Conservation (phyloP, 352 stramenopile genomes). For the Phytophthora hibernalis region DNA sequence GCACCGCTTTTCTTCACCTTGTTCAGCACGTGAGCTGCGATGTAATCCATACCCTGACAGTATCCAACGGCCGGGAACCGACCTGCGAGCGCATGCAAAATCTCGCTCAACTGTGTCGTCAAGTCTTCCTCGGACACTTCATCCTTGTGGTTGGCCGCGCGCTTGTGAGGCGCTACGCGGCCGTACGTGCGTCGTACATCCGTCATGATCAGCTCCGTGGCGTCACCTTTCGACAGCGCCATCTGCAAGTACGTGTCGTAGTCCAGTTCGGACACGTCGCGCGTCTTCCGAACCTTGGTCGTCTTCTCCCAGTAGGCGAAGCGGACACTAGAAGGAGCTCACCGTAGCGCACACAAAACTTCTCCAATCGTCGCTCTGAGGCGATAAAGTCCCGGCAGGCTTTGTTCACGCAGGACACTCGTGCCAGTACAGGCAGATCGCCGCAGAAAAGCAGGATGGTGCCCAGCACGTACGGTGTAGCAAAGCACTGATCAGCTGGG, state of each 20-base stretch:
- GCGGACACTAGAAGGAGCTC: constrained; percentile 57
- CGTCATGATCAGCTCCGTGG: constrained; percentile 84
- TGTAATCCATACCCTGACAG: constrained; percentile 91
- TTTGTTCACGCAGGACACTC: constrained; percentile 63
- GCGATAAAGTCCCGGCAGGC: constrained; percentile 66
- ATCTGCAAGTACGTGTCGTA: constrained; percentile 89
- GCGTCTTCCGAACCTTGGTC: constrained; percentile 46
- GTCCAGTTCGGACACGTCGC: constrained; percentile 67
- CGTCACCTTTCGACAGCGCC: constrained; percentile 85
- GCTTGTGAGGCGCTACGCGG: constrained; percentile 82
- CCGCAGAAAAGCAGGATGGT: constrained; percentile 78
- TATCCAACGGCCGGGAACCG: constrained; percentile 88
- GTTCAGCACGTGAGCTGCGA: constrained; percentile 81
- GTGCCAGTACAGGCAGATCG: constrained; percentile 54
- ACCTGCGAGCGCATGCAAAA: constrained; percentile 81
- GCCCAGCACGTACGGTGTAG: constrained; percentile 73
- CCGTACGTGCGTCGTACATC: constrained; percentile 87
- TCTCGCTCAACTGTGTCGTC: constrained; percentile 77
- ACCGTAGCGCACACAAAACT: constrained; percentile 88
- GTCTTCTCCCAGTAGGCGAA: constrained; percentile 84
- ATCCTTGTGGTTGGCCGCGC: constrained; percentile 57
- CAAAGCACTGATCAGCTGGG: constrained; percentile 54
- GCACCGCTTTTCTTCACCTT: constrained; percentile 76
- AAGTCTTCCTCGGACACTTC: constrained; percentile 73
- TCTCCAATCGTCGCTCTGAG: constrained; percentile 70